These are phyloP conservation scores for Poteriospumella lacustris DNA, from an alignment of 108 stramenopile genomes.

Conservation along the genomic window DNA sequence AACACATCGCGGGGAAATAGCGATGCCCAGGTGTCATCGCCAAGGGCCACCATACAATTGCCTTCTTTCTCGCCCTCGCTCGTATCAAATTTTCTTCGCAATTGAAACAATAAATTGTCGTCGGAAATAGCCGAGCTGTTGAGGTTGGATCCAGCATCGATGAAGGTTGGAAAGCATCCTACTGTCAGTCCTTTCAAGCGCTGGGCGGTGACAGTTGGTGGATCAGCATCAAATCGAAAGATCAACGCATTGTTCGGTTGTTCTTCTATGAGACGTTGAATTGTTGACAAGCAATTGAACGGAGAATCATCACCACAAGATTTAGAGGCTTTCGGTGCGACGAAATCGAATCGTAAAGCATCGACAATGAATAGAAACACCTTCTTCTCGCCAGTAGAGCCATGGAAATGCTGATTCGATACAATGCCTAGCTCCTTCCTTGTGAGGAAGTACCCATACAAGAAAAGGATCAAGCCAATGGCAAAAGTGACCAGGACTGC, in stretches of 20 bases:
- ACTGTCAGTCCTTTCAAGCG: conserved; percentile 90
- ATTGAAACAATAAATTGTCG: conserved; percentile 54
- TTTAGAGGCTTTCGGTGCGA: conserved; percentile 30
- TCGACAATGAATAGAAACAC: conserved; percentile 82
- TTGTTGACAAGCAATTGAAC: conserved; percentile 41
- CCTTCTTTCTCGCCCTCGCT: neutral
- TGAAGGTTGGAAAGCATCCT: conserved; percentile 90
- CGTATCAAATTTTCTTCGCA: neutral
- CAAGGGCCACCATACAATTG: conserved; percentile 71
- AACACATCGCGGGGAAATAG: conserved; percentile 84
- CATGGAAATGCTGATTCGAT: conserved; percentile 60
- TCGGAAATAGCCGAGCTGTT: conserved; percentile 49
- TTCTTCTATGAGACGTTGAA: conserved; percentile 41
- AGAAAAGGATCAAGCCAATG: conserved; percentile 31
- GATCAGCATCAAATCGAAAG: conserved; percentile 86
- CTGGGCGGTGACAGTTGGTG: conserved; percentile 98
- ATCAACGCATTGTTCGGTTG: conserved; percentile 42
- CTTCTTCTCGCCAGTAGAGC: conserved; percentile 65
- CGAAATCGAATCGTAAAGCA: conserved; percentile 91
- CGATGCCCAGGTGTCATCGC: conserved; percentile 94
- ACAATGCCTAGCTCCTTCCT: conserved; percentile 52
- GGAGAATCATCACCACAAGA: conserved; percentile 26
- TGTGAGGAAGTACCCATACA: conserved; percentile 64
- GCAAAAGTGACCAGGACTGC: too few relatives aligned
- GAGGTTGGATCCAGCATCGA: conserved; percentile 60